A percentile compares a stretch with the other conserved stretches of the same genome.
These are phyloP conservation scores for Theileria sp. DNA, from an alignment of 169 alveolate genomes.

Conservation along the genomic window DNA sequence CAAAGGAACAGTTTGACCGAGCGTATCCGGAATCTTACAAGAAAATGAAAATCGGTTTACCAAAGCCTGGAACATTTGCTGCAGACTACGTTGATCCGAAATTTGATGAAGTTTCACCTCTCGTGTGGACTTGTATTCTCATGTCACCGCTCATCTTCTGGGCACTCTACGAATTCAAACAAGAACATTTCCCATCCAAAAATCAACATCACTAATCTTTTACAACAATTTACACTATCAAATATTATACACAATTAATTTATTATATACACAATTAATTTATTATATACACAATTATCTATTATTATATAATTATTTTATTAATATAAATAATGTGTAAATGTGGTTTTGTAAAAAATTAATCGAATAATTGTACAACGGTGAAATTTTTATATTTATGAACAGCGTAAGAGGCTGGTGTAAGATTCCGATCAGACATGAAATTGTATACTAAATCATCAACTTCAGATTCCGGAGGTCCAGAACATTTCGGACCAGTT, in stretches of 20 bases:
- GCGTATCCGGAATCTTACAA: slow-evolving; percentile 69
- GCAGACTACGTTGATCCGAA: slow-evolving; percentile 63
- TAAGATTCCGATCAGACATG: slow-evolving; percentile 44
- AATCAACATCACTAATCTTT: slow-evolving; percentile 28
- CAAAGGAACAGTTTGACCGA: slow-evolving; percentile 70
- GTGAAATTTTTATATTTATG: slow-evolving; percentile 24
- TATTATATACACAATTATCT: no score
- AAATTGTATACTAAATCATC: slow-evolving; percentile 31
- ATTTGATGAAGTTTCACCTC: slow-evolving; percentile 63
- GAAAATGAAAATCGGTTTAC: slow-evolving; percentile 76
- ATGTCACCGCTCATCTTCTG: slow-evolving; percentile 56
- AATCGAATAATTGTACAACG: slow-evolving; percentile 24
- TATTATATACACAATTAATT: no score
- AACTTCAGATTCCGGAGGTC: slow-evolving; percentile 27
- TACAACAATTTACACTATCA: no score
- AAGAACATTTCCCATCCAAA: slow-evolving; percentile 36
- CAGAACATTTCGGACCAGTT: slow-evolving; percentile 24
- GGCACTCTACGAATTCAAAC: slow-evolving; percentile 35
- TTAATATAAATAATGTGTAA: no score
- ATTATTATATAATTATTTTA: no score
- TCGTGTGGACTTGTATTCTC: slow-evolving; percentile 59
- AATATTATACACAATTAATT: no score
- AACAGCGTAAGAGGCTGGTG: slow-evolving; percentile 27
- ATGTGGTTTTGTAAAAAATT: no score
- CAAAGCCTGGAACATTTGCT: slow-evolving; percentile 56